phyloP scores from a whole-genome alignment of 2,329 filamentous ascomycete genomes.

The Fusarium sp. region DNA sequence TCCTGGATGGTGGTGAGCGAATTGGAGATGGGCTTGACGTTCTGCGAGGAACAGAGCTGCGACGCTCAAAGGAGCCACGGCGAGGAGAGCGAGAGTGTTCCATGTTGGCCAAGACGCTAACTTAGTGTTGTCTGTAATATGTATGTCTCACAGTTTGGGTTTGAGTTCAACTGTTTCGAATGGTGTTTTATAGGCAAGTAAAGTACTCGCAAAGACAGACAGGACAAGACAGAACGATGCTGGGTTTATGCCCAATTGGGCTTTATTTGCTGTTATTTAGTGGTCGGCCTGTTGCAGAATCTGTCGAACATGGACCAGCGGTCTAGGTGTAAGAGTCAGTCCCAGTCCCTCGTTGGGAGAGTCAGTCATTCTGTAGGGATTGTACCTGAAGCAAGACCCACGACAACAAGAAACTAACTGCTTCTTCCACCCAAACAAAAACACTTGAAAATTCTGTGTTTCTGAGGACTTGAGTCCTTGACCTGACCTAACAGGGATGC shows the following conservation, averaged over 20 bases:
- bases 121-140: slow-evolving; percentile 6
- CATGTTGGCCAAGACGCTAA: slow-evolving; percentile 34
- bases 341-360: slow-evolving; percentile 7
- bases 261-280: slow-evolving; percentile 15
- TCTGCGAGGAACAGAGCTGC: slow-evolving; percentile 32
- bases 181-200: slow-evolving; percentile 20
- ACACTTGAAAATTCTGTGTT: background rate
- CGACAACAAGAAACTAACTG: slow-evolving; percentile 12
- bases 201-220: background rate
- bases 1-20: slow-evolving; percentile 26
- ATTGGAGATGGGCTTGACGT: slow-evolving; percentile 28
- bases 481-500: slow-evolving; percentile 22
- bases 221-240: background rate
- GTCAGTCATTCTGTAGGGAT: slow-evolving; percentile 16
- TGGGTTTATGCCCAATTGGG: slow-evolving; percentile 14
- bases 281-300: slow-evolving; percentile 24
- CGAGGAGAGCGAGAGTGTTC: slow-evolving; percentile 33
- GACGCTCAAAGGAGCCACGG: slow-evolving; percentile 40
- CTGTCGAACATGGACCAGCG: slow-evolving; percentile 30
- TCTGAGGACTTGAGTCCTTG: too few relatives aligned
- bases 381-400: slow-evolving; percentile 19
- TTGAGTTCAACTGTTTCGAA: slow-evolving; percentile 6
- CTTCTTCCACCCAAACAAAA: background rate
- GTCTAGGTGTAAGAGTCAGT: slow-evolving; percentile 16
- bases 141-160: slow-evolving; percentile 3